These are phyloP conservation scores for Psilocybe cyanescens DNA, from an alignment of 768 basidiomycete genomes.

Conservation along the genomic window DNA sequence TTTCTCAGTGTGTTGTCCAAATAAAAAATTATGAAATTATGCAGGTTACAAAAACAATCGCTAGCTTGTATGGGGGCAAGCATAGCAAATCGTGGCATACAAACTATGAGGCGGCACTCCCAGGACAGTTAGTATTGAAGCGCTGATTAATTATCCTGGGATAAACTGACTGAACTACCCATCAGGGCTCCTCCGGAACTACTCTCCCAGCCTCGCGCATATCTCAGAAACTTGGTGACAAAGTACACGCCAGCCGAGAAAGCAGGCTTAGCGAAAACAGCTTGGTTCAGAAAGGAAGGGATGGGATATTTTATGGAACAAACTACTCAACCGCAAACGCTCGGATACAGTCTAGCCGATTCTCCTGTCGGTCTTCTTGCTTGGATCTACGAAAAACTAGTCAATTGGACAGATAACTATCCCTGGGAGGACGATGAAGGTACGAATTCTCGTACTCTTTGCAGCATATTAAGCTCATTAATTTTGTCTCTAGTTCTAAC, in stretches of 20 bases:
- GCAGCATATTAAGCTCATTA: not conserved
- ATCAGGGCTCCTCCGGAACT: slow-evolving; percentile 21
- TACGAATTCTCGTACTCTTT: slow-evolving; percentile 8
- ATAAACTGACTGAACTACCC: not conserved
- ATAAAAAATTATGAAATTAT: not conserved
- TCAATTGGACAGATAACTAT: slow-evolving; percentile 54
- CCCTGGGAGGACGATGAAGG: slow-evolving; percentile 65
- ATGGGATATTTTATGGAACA: slow-evolving; percentile 44
- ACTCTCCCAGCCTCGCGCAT: slow-evolving; percentile 24
- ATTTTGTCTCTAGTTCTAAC: slow-evolving; percentile 46
- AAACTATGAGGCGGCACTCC: slow-evolving; percentile 30
- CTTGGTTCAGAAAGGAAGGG: slow-evolving; percentile 32
- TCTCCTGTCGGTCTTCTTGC: slow-evolving; percentile 59
- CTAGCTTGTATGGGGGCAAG: slow-evolving; percentile 32
- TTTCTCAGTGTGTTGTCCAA: not conserved
- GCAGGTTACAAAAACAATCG: slow-evolving; percentile 31
- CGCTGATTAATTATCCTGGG: not conserved
- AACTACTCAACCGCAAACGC: slow-evolving; percentile 52
- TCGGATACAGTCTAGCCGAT: slow-evolving; percentile 59
- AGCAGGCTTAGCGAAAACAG: slow-evolving; percentile 31
- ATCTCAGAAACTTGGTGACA: slow-evolving; percentile 27
- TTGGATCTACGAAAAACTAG: slow-evolving; percentile 59
- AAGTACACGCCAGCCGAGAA: slow-evolving; percentile 36
- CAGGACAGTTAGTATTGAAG: not conserved
- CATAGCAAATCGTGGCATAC: slow-evolving; percentile 56